Evolutionary conservation across 2,329 filamentous ascomycete genomes (phyloP).

Genomic region (Cordyceps fumosorosea): DNA sequence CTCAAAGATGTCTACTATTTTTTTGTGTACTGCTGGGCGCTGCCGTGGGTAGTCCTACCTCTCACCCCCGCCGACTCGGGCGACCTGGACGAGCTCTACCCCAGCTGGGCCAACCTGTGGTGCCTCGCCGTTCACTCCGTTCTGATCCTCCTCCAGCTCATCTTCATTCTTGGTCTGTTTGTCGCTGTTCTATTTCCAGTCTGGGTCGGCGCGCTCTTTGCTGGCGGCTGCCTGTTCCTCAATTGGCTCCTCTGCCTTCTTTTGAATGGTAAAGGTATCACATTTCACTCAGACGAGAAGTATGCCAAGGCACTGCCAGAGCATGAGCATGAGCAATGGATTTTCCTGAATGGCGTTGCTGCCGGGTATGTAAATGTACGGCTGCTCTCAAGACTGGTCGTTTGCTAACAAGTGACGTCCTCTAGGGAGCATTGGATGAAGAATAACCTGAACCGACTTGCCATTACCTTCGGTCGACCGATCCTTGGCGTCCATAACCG

Average conservation of each 20-base stretch:
- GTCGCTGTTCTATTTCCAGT: constrained; percentile 40
- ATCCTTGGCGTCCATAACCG: constrained; percentile 69
- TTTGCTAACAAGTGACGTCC: constrained; percentile 12
- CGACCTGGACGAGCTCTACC: constrained; percentile 57
- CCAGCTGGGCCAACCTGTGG: constrained; percentile 48
- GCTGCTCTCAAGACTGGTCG: neutral
- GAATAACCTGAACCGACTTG: constrained; percentile 63
- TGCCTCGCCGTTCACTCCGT: constrained; percentile 52
- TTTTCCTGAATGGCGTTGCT: constrained; percentile 72
- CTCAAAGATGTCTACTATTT: constrained; percentile 49
- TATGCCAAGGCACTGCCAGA: constrained; percentile 43
- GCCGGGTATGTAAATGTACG: constrained; percentile 41
- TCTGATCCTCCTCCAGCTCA: constrained; percentile 51
- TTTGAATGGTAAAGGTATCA: constrained; percentile 43
- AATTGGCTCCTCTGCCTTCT: constrained; percentile 45
- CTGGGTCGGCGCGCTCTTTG: constrained; percentile 36
- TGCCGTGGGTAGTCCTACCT: constrained; percentile 58
- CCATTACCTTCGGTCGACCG: constrained; percentile 64
- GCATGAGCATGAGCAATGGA: constrained; percentile 62
- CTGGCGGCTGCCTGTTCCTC: constrained; percentile 39
- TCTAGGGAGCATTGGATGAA: constrained; percentile 58
- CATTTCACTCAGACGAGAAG: constrained; percentile 46
- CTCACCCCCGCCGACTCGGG: constrained; percentile 44
- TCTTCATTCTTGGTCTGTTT: constrained; percentile 54
- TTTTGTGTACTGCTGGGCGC: constrained; percentile 46